A percentile compares a stretch with the other conserved stretches of the same genome.
Conservation (phyloP, 441 rosid species). For the Pelargonium citronellum region DNA sequence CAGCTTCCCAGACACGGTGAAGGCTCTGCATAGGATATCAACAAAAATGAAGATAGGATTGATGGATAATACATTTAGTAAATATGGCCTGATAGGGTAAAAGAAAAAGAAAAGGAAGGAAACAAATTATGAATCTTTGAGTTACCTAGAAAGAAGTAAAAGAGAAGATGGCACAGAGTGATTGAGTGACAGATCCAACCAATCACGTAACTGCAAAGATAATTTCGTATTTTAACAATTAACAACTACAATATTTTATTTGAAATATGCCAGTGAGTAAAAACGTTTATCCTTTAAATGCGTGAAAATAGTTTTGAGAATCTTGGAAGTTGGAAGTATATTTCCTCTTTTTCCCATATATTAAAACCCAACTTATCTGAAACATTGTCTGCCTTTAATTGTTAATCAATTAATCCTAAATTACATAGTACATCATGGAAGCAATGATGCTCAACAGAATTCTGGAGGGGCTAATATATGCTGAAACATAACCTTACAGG, state of each 20-base stretch:
- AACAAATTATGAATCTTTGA: not conserved
- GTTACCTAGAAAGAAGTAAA: slow-evolving; percentile 68
- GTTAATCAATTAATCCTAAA: not conserved
- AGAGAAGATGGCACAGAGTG: slow-evolving; percentile 80
- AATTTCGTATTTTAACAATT: slow-evolving; percentile 18
- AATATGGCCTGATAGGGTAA: not conserved
- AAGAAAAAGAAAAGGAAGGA: slow-evolving; percentile 11
- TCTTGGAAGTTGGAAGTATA: slow-evolving; percentile 1
- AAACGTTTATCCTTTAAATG: slow-evolving; percentile 9
- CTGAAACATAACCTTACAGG: not conserved
- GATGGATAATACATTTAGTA: not conserved
- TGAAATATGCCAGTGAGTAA: not conserved
- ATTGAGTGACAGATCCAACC: slow-evolving; percentile 82
- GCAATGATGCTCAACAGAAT: not conserved
- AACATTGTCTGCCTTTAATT: not conserved
- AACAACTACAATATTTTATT: slow-evolving; percentile 5
- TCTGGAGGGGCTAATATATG: not conserved
- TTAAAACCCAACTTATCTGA: not conserved
- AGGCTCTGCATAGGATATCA: slow-evolving; percentile 47
- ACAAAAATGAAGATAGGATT: slow-evolving; percentile 7
- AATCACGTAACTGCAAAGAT: slow-evolving; percentile 60
- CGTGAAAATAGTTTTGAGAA: not conserved
- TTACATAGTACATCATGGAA: not conserved
- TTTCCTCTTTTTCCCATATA: not conserved
- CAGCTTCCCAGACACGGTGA: slow-evolving; percentile 75